Evolutionary conservation across 75 land plant genomes (phyloP), one percentile per base, ranked within the genome.

Genomic region (Larix kaempferi): DNA sequence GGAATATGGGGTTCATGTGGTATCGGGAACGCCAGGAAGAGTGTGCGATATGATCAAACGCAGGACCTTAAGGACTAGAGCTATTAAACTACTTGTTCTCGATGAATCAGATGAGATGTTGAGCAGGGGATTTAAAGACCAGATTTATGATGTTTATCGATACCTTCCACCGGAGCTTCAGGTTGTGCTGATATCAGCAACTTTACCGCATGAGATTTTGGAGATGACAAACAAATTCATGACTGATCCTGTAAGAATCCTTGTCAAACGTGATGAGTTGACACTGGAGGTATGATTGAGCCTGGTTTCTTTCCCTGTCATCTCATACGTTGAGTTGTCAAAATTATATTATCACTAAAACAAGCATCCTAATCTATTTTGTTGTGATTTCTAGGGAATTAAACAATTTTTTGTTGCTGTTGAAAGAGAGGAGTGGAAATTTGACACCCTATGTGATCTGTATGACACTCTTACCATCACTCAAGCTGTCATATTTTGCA

Each of bases 91-190:
- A 52, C 82, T 97, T 64, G 79, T 97, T 59, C 89, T 97, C 78
- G 99, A 97, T 91, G 99, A 97, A 76, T 92, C 99, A 71, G 99
- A 98, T 93, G 99, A 98, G 84, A 98, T 98, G 99, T 80, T 98
- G 77, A 98, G 98, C 90, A 85, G 99, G 78, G 99, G 99, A 2
- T 98, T 98, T 77, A 98, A 98, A 79, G 99, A 98, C 80, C 99
- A 98, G 75, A 98, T 98, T 73, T 94, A 94, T 86, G 99, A 98
- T 90, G 95, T 94, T 19, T 98, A 98, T 78, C 83, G 99, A 75
- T 95, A 98, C 82, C 93, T 98, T 73, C 99, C 99, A 39, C 99
- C 99, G 57, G 99, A 98, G 26, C 87, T 98, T 71, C 99, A 98
- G 93, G 99, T 98, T 78, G 90, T 88, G 41, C 81, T 98, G 77